Percentiles rank a stretch among this genome's conserved stretches.
Evolutionary conservation across 2,329 filamentous ascomycete genomes (phyloP).

Genomic region (Colletotrichum sp.): DNA sequence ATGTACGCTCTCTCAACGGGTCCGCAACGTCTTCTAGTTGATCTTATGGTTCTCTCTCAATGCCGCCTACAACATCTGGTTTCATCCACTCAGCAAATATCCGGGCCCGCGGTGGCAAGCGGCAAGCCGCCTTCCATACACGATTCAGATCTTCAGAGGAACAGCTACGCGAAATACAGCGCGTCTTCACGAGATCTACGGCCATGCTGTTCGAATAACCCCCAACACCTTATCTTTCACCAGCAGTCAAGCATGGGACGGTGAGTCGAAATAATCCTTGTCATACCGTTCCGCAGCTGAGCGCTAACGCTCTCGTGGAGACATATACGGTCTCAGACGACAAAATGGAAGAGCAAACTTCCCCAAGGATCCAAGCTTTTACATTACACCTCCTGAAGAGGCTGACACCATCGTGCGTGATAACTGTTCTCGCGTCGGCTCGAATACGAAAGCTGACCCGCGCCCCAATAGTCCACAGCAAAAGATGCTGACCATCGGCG

Average conservation of each 20-base stretch:
- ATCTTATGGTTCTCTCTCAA: neutral
- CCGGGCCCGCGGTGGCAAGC: neutral
- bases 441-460: neutral
- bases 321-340: neutral
- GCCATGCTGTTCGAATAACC: neutral
- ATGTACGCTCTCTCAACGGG: neutral
- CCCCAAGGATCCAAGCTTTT: neutral
- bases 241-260: neutral
- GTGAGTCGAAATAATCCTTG: neutral
- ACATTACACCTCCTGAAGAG: neutral
- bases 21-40: neutral
- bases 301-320: rapidly evolving
- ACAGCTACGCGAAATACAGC: neutral
- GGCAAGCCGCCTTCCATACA: neutral
- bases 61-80: neutral
- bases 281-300: neutral
- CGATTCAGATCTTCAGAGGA: neutral
- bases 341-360: neutral
- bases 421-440: rapidly evolving
- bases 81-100: neutral
- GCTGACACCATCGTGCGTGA: neutral
- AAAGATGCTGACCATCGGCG: neutral
- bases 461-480: rapidly evolving
- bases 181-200: neutral
- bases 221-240: neutral